phyloP scores from a whole-genome alignment of 129 eudicot species.

The Gnaphalium uliginosum region DNA sequence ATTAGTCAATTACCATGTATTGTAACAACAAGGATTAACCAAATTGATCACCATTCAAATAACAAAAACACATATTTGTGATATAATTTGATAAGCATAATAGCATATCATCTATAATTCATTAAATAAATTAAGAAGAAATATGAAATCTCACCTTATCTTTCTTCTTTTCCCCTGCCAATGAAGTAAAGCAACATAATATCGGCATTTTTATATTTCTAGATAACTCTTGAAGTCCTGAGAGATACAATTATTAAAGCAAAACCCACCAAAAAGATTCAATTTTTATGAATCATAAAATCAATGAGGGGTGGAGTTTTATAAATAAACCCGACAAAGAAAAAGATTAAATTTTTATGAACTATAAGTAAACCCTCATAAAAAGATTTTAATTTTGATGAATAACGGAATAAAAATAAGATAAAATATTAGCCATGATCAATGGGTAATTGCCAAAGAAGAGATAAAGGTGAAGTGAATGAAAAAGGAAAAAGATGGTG shows the following conservation, averaged over 20 bases:
- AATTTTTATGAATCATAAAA: neutral
- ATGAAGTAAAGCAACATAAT: slow-evolving; percentile 35
- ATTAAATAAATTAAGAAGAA: neutral
- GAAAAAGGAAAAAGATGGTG: slow-evolving; percentile 24
- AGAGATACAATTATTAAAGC: neutral
- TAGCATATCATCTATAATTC: slow-evolving; percentile 7
- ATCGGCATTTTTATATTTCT: slow-evolving; percentile 27
- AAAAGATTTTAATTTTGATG: neutral
- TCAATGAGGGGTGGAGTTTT: no score
- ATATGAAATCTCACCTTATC: slow-evolving; percentile 20
- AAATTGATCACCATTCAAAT: neutral
- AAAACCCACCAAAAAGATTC: neutral
- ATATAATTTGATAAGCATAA: neutral
- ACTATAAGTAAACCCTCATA: no score
- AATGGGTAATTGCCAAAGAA: slow-evolving; percentile 29
- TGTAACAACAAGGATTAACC: neutral
- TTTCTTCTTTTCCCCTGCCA: slow-evolving; percentile 26
- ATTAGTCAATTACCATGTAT: neutral
- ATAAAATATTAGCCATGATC: slow-evolving; percentile 44
- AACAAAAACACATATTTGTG: neutral
- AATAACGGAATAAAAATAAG: neutral
- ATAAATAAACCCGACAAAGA: neutral
- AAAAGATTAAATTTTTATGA: neutral
- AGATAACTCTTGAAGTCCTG: neutral
- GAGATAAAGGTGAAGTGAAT: slow-evolving; percentile 4